Base-by-base conservation (phyloP, 2,329 filamentous ascomycete genomes). In the Phialophora macrospora region DNA sequence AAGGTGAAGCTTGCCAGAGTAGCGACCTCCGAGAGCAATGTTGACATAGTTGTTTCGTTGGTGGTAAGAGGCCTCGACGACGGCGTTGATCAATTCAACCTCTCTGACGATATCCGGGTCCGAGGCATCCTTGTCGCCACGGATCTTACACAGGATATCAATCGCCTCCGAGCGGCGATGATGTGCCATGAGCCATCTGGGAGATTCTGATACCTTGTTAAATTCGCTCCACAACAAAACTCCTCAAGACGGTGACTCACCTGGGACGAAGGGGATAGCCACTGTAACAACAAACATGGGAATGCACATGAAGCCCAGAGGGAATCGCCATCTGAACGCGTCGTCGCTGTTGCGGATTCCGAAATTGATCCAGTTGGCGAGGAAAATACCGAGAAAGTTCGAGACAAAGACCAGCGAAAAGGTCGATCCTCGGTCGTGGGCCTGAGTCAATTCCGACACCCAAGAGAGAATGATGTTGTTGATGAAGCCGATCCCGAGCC, bases 151-250 rank as follows among this genome's bases (percentile, higher is more conserved):
- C 30, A 79, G 71, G 59, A 79, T 77, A 4, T 74, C 73, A 58
- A 79, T 71, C 20, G 77, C 75, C 56, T 77, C 73, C 2, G 70
- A 62, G 14, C 74, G 72, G 32, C 72, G 73, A 26, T 73, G 70
- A 49, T 79, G 77, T 49, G 75, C 74, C 64, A 79, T 77, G 57
- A 79, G 74, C 77, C 77, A 79, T 67, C 77, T 75, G 41, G 81
- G 81, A 20, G 78, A 80, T 63, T 83, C 64, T 67, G 26, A 56
- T 22, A 17, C 11, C 51, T 55, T 55, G n/a, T 55, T 30, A 55
- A 26, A 55, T 55, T n/a, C 51, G 30, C 32, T 49, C 51, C 26
- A 32, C 24, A 55, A 1, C 24, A 3, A 41, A 41, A 48, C 8
- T 22, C 28, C 4, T 51, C 8, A 46, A 46, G 52, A 49, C 11